Percentiles rank a stretch among this genome's conserved stretches.
Conservation (phyloP, 2,329 filamentous ascomycete genomes). For the Ophiostoma perfectum region DNA sequence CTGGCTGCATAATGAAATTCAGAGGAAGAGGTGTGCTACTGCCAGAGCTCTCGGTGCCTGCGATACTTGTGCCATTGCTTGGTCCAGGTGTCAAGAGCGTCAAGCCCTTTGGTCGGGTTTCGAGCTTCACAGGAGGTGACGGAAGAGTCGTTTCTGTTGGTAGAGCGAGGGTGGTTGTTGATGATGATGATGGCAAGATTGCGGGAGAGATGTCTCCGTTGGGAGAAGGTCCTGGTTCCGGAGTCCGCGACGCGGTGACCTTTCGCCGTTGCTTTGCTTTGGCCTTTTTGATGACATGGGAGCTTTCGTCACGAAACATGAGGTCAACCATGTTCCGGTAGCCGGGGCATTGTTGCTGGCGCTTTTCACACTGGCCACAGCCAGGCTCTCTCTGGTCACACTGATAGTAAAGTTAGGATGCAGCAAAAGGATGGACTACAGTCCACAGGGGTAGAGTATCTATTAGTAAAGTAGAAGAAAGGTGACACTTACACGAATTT, state of each 20-base stretch:
- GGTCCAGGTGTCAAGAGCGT: slow-evolving; percentile 14
- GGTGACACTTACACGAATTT: slow-evolving; percentile 46
- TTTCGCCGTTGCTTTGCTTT: slow-evolving; percentile 34
- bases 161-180: background rate
- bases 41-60: background rate
- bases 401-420: slow-evolving; percentile 31
- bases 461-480: background rate
- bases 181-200: slow-evolving; percentile 16
- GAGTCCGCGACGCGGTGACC: slow-evolving; percentile 24
- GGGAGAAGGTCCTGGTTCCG: slow-evolving; percentile 27
- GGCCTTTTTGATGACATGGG: slow-evolving; percentile 50
- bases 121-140: slow-evolving; percentile 8
- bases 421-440: background rate
- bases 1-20: background rate
- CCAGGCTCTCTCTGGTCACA: slow-evolving; percentile 49
- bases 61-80: background rate
- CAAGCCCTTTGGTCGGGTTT: background rate
- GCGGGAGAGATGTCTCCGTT: slow-evolving; percentile 23
- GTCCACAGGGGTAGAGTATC: too few relatives aligned
- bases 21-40: background rate
- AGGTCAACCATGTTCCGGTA: slow-evolving; percentile 52
- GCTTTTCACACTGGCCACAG: slow-evolving; percentile 52
- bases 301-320: slow-evolving; percentile 54
- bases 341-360: slow-evolving; percentile 48
- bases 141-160: background rate